phyloP scores from a whole-genome alignment of 1,284 basidiomycete genomes.

The Gomphus bonarii region DNA sequence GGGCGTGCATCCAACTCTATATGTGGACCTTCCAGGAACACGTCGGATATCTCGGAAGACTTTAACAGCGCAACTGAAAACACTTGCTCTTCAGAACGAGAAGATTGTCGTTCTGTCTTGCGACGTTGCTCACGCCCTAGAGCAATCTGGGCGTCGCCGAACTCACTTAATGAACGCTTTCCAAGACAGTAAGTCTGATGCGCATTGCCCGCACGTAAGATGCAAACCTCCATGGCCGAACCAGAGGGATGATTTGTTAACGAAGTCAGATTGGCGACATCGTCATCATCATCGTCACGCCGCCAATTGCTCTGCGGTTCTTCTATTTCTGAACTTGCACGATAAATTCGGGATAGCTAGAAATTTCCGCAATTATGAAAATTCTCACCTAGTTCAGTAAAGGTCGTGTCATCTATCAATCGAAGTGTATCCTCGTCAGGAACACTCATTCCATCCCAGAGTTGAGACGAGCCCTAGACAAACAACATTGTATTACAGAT shows the following conservation, averaged over 20 bases:
- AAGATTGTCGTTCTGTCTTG: background rate
- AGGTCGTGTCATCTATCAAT: background rate
- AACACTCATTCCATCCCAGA: background rate
- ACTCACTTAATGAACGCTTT: slow-evolving; percentile 1
- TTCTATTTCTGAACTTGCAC: background rate
- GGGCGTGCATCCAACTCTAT: background rate
- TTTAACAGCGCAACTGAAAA: background rate
- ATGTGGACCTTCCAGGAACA: background rate
- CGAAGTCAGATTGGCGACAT: background rate
- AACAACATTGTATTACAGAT: background rate
- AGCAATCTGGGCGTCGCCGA: background rate
- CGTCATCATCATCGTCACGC: background rate
- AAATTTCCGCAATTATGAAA: no score
- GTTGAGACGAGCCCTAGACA: background rate
- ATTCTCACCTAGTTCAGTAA: background rate
- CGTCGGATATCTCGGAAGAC: background rate
- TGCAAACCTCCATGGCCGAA: background rate
- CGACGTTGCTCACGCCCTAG: background rate
- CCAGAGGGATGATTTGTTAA: background rate
- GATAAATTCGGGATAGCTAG: background rate
- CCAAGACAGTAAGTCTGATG: background rate
- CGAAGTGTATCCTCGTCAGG: background rate
- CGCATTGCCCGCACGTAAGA: background rate
- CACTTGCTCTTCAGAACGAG: no score
- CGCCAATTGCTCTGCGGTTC: background rate